Evolutionary conservation across 1,284 basidiomycete species (phyloP).

Genomic region (Uromyces viciae-fabae): DNA sequence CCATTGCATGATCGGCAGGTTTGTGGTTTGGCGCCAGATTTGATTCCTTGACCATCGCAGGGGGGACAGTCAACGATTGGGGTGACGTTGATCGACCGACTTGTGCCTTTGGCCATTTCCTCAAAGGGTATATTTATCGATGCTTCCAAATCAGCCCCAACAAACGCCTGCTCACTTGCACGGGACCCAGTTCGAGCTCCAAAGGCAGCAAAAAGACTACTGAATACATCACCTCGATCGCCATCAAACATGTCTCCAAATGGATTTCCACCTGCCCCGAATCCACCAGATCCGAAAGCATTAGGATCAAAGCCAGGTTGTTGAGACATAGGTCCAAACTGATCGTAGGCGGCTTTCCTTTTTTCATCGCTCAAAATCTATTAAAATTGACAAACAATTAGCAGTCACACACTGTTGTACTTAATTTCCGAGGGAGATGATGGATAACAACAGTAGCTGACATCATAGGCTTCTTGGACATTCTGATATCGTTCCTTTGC

Average conservation of each 20-base stretch:
- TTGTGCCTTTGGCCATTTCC: constrained; percentile 89
- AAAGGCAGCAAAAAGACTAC: constrained; percentile 57
- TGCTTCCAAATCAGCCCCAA: constrained; percentile 79
- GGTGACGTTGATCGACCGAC: constrained; percentile 69
- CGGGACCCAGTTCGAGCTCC: constrained; percentile 58
- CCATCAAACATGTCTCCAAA: constrained; percentile 59
- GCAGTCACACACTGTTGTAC: no score
- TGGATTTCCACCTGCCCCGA: constrained; percentile 59
- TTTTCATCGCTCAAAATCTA: constrained; percentile 84
- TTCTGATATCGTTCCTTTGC: constrained; percentile 93
- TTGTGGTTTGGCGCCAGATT: constrained; percentile 75
- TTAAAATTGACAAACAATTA: constrained; percentile 43
- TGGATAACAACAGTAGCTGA: constrained; percentile 58
- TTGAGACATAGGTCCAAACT: constrained; percentile 88
- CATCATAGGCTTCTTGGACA: constrained; percentile 95
- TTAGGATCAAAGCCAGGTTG: constrained; percentile 90
- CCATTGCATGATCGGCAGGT: constrained; percentile 80
- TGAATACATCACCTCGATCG: constrained; percentile 69
- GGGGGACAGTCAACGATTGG: constrained; percentile 79
- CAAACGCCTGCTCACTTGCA: constrained; percentile 35
- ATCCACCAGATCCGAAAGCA: constrained; percentile 59
- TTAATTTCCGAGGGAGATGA: not conserved
- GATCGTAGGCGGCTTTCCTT: constrained; percentile 87
- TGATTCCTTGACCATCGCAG: constrained; percentile 83
- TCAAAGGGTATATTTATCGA: constrained; percentile 75